Base-by-base conservation (phyloP, 495 filamentous ascomycete genomes). In the Trichoderma asperelloides region DNA sequence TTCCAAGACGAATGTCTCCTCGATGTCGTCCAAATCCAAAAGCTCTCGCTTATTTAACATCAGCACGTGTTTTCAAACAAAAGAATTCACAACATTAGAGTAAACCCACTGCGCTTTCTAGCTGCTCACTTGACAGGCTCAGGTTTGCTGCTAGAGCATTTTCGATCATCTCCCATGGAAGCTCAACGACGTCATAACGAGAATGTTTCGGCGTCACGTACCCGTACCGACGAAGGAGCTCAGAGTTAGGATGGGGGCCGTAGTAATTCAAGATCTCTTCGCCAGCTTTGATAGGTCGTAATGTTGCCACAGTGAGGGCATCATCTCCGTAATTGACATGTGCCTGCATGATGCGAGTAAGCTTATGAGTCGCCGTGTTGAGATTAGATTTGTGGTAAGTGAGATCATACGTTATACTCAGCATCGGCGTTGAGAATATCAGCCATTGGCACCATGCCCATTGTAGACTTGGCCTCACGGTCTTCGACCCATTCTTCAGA, bases 401-500 rank as follows among this genome's bases (percentile, higher is more conserved):
- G 30, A 57, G 39, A 68, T 69, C 60, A 73, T 57, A 78, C 76
- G 67, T 96, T 96, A 65, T 87, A 87, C 70, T 91, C 87, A 2
- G 90, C 91, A 74, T 98, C 91, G 1, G 94, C 93, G 72, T 98
- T 98, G 15, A 97, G 84, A 69, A 96, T 87, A 74, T 98, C 94
- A 2, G 94, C 94, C 75, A 98, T 80, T 18, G 93, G 93, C 12
- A 98, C 89, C 91, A 98, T 94, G 57, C 89, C 91, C 74, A 96
- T 91, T 65, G 78, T 77, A 4, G 77, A 76, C 15, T 78, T 76
- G 65, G 87, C 87, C 30, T 89, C 89, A 67, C 89, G 86, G 21
- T 89, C 88, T 67, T 88, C 84, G 57, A 90, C 87, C 70, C 86
- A 84, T 21, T 83, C 88, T 25, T 89, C 86, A 30, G 79, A 81